These are phyloP conservation scores for Globisporangium spiculum DNA, from an alignment of 352 stramenopile species.

Conservation along the genomic window DNA sequence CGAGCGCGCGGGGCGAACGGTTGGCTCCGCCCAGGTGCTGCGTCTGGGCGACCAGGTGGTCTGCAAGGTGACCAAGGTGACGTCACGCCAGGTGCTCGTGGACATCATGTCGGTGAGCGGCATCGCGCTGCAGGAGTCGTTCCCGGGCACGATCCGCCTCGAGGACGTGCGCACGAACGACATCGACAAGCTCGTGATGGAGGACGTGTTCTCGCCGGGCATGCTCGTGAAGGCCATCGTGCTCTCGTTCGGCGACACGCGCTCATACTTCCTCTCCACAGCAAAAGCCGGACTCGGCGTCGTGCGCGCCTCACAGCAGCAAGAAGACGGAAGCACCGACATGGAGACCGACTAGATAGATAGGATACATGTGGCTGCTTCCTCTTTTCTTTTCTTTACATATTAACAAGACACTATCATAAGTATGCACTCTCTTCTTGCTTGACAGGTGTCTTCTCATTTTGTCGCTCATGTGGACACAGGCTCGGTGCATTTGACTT, in stretches of 20 bases:
- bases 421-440: neutral
- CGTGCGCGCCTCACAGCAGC: constrained; percentile 36
- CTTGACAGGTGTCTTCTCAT: neutral
- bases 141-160: constrained; percentile 72
- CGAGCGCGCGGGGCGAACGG: constrained; percentile 39
- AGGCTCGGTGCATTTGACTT: neutral
- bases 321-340: constrained; percentile 30
- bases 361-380: neutral
- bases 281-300: constrained; percentile 68
- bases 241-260: constrained; percentile 84
- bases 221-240: constrained; percentile 77
- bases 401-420: constrained; percentile 5
- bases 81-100: constrained; percentile 67
- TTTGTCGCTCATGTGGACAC: neutral
- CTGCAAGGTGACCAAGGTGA: constrained; percentile 66
- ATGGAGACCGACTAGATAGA: constrained; percentile 49
- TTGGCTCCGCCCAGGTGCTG: constrained; percentile 73
- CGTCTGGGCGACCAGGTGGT: constrained; percentile 64
- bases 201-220: constrained; percentile 67
- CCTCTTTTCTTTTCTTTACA: neutral
- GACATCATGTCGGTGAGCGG: constrained; percentile 73
- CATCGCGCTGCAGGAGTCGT: constrained; percentile 74
- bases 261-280: constrained; percentile 83
- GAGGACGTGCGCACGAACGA: constrained; percentile 81
- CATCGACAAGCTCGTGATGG: constrained; percentile 78